Evolutionary conservation across 306 rosid species (phyloP), one percentile per base, ranked within the genome.

Genomic region (Parietaria judaica): DNA sequence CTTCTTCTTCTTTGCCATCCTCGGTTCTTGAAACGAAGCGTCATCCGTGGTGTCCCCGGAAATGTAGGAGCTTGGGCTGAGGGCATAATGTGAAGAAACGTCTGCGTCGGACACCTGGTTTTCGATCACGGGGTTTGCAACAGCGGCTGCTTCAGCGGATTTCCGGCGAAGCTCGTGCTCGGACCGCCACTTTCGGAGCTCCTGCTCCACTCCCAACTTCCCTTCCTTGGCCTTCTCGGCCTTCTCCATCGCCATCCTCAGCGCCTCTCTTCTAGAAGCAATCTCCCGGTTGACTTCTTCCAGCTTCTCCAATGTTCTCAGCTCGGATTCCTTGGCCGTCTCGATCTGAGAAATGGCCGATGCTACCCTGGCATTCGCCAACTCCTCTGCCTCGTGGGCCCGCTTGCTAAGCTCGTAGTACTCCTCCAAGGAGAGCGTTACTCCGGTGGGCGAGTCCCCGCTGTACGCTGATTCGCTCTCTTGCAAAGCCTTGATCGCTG

Each of bases 191-290:
- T 67, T 88, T 73, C 99, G 81, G 61, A 94, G 59, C 80, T 94
- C 94, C 66, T 94, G 99, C 72, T 94, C 99, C 51, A 79, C 95
- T 14, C 87, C 97, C 78, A 94, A 75, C 74, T 94, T 94, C 63
- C 97, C 99, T 81, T 89, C 97, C 80, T 86, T 86, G 68, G 99
- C 97, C 74, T 79, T 89, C 84, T 94, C 99, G 53, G 97, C 99
- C 60, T 71, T 94, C 39, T 83, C 90, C 97, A 88, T 78, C 35
- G 99, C 99, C 7, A 73, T 17, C 67, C 71, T 84, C 63, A 94
- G 78, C 48, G 84, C 82, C 72, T 86, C 99, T 74, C 85, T 84
- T 79, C 85, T 74, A 48, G 78, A 68, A 68, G 85, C 83, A 74
- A 94, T 74, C 76, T 94, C 94, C 74, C 68, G 70, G 36, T 75